A percentile compares a stretch with the other conserved stretches of the same genome.
Conservation (phyloP, 345 rosid genomes). For the Rhodomyrtus tomentosa region DNA sequence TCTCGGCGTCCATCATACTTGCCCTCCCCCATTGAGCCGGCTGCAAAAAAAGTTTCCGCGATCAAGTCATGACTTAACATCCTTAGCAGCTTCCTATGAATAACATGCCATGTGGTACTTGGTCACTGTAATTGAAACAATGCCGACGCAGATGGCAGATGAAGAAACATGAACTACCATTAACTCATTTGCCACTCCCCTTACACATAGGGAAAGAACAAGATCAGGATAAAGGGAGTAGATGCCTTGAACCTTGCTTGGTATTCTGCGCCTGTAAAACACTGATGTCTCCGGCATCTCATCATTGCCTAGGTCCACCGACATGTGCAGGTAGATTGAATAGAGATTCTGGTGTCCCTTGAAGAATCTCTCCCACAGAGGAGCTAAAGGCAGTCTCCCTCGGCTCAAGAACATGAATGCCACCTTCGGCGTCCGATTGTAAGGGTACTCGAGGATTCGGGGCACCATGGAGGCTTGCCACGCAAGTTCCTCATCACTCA, state of each 20-base stretch:
- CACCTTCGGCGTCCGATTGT: constrained; percentile 42
- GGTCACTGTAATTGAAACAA: background rate
- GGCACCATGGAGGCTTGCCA: constrained; percentile 70
- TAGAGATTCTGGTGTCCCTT: constrained; percentile 49
- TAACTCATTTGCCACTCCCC: background rate
- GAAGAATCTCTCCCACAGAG: constrained; percentile 79
- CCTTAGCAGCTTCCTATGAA: background rate
- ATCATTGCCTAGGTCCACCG: constrained; percentile 18
- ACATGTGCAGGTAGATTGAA: constrained; percentile 57
- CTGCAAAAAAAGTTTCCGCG: constrained; percentile 17
- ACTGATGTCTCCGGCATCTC: constrained; percentile 40
- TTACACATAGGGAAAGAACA: background rate
- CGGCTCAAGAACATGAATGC: constrained; percentile 83
- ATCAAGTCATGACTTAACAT: background rate
- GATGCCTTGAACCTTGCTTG: constrained; percentile 53
- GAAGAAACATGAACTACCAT: background rate
- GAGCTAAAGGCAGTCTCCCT: constrained; percentile 61
- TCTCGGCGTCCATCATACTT: constrained; percentile 81
- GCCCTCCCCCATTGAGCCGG: constrained; percentile 63
- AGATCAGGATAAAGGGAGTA: background rate
- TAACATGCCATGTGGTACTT: background rate
- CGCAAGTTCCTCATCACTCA: constrained; percentile 37
- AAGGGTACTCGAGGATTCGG: constrained; percentile 21
- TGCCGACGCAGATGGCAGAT: background rate
- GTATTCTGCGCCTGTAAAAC: constrained; percentile 51